Conservation (phyloP, 768 basidiomycete species). For the Grammothele lineata region DNA sequence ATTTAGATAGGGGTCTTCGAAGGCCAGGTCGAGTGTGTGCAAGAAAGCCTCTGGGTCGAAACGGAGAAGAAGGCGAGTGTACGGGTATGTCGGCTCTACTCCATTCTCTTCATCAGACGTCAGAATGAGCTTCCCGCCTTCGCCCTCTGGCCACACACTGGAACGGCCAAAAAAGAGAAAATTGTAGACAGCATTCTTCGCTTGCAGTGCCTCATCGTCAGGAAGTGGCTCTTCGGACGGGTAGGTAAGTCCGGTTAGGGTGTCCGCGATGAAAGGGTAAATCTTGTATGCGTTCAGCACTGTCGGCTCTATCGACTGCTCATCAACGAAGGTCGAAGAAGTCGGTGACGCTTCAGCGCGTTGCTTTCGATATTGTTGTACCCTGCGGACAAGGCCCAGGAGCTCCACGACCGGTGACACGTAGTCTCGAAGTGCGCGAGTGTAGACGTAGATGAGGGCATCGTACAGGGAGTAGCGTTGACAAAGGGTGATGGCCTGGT, state of each 20-base stretch:
- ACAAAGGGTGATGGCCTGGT: constrained; percentile 87
- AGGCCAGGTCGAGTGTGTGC: constrained; percentile 89
- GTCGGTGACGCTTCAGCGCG: constrained; percentile 27
- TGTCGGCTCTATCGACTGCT: constrained; percentile 47
- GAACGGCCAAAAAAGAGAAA: constrained; percentile 87
- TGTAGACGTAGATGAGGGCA: constrained; percentile 92
- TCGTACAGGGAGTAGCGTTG: constrained; percentile 83
- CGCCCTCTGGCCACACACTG: constrained; percentile 69
- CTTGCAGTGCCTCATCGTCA: constrained; percentile 58
- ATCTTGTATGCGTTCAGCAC: constrained; percentile 86
- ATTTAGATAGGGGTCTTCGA: constrained; percentile 90
- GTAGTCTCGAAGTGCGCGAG: constrained; percentile 81
- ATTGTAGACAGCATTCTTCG: constrained; percentile 69
- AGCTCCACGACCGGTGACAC: constrained; percentile 87
- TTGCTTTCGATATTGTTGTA: constrained; percentile 50
- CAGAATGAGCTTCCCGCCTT: constrained; percentile 68
- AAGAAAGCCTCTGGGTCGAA: constrained; percentile 95
- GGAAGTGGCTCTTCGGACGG: constrained; percentile 76
- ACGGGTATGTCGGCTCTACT: constrained; percentile 84
- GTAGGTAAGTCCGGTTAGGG: constrained; percentile 79
- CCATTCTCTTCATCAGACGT: constrained; percentile 74
- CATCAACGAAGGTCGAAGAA: constrained; percentile 23
- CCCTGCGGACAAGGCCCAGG: constrained; percentile 67
- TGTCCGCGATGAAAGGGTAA: constrained; percentile 80
- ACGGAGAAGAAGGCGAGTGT: constrained; percentile 73